Evolutionary conservation across 331 rosid species (phyloP).

Genomic region (Prunus yedoensis): DNA sequence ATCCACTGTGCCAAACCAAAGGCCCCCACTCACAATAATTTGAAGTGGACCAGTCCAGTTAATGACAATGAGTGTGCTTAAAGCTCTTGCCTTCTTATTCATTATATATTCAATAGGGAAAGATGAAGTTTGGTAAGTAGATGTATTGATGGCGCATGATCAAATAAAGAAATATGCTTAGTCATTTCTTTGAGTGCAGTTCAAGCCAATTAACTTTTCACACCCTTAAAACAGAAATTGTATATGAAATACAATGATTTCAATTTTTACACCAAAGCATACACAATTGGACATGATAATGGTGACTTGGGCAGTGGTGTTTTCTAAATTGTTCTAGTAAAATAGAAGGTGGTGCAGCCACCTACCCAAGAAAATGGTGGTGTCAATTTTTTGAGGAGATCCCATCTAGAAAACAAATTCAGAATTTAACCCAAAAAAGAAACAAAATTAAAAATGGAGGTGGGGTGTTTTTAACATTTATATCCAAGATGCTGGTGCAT

Average conservation of each 20-base stretch:
- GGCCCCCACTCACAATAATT: constrained; percentile 12
- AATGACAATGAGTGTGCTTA: constrained; percentile 19
- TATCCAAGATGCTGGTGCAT: neutral
- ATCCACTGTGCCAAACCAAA: neutral
- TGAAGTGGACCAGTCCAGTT: constrained; percentile 12
- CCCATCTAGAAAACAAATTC: neutral
- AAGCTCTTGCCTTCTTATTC: constrained; percentile 17
- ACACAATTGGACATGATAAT: neutral
- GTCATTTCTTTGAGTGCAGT: constrained; percentile 45
- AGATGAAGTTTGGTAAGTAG: constrained; percentile 2
- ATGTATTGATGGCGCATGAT: neutral
- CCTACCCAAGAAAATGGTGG: neutral
- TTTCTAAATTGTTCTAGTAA: too few relatives aligned
- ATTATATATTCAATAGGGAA: neutral
- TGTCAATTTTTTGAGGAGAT: neutral
- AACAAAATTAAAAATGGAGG: neutral
- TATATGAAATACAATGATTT: constrained; percentile 18
- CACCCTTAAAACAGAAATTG: constrained; percentile 8
- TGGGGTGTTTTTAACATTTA: neutral
- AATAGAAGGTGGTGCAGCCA: too few relatives aligned
- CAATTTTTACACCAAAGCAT: constrained; percentile 7
- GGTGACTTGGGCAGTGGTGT: too few relatives aligned
- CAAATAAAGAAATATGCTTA: neutral
- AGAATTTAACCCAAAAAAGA: neutral
- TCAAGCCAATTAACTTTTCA: constrained; percentile 30